Evolutionary conservation across 192 early-diverging fungal genomes (phyloP), one percentile per base, ranked within the genome.

Genomic region (Tieghemiomyces parasiticus): DNA sequence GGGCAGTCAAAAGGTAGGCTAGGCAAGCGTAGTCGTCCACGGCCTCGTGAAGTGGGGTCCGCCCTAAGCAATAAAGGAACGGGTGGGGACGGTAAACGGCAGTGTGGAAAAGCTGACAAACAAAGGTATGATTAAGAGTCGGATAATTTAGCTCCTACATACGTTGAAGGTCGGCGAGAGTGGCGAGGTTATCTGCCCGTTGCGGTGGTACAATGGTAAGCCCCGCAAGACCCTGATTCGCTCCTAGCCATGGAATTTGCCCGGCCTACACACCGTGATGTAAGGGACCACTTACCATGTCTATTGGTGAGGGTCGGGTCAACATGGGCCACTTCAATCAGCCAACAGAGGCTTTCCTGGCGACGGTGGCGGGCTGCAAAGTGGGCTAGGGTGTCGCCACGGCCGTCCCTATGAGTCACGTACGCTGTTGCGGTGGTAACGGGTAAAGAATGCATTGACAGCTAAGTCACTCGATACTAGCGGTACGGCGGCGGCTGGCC

Each of bases 321-420:
- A 4, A 31, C 54, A 3, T 24, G 2, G 2, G 31, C 54, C 54
- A 33, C 31, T 16, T 56, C 54, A 10, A 56, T 3, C 16, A 56
- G 31, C 9, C 54, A 56, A 24, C 33, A 3, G 19, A 56, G 32
- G 2, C 20, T 1, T 0, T 19, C 20, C 16, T 33, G 32, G 2
- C 16, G 4, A 24, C 33, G 54, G 31, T 56, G 54, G 2, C 54
- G 54, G 32, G 54, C 54, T 9, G 54, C 54, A 35, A 56, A 56
- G 34, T 56, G 54, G 32, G 54, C 54, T 14, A 56, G 3, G 20
- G 54, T 56, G 16, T 56, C 54, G 31, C 54, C 54, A 31, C 33
- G 54, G 16, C 20, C 33, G 16, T 56, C 54, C 22, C n/a, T 6
- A n/a, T 14, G 20, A 4, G n/a, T 6, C 4, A 25, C 24, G 24